phyloP scores from a whole-genome alignment of 306 rosid species.

The Abrus pulchellus region DNA sequence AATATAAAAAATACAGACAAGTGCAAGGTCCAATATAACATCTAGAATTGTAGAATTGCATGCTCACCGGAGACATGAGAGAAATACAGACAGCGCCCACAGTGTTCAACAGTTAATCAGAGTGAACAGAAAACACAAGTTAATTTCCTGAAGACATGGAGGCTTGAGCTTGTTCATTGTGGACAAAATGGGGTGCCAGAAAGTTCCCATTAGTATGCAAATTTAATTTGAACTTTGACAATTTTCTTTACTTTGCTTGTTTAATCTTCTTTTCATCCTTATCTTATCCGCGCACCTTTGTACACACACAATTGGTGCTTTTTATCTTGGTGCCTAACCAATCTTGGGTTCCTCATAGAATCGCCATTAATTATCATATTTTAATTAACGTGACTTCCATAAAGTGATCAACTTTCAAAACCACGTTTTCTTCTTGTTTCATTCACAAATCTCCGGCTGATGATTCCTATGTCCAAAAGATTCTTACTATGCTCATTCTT shows the following conservation, averaged over 20 bases:
- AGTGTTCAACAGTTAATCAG: not conserved
- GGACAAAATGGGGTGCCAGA: not conserved
- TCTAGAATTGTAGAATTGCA: not conserved
- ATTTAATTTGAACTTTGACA: not conserved
- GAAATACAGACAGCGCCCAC: conserved; percentile 13
- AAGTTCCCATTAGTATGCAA: not conserved
- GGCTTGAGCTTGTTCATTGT: not conserved
- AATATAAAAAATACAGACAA: not conserved
- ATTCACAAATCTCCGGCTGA: not conserved
- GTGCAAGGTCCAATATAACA: not conserved
- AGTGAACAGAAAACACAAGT: not conserved
- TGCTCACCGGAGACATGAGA: not conserved
- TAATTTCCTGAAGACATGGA: conserved; percentile 1
- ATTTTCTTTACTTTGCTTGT: not conserved
- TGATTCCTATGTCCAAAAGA: not conserved
- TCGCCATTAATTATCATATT: not conserved
- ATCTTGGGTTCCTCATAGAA: not conserved
- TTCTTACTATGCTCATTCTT: not conserved
- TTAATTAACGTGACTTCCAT: not conserved
- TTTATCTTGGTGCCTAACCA: no score
- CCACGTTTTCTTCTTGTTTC: not conserved
- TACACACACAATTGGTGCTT: not conserved
- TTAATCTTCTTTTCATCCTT: conserved; percentile 33
- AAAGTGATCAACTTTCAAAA: not conserved
- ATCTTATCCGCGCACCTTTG: conserved; percentile 1